Percentiles rank a stretch among this genome's conserved stretches.
phyloP scores from a whole-genome alignment of 2,329 filamentous ascomycete genomes.

The Macrophomina pseudophaseolina region DNA sequence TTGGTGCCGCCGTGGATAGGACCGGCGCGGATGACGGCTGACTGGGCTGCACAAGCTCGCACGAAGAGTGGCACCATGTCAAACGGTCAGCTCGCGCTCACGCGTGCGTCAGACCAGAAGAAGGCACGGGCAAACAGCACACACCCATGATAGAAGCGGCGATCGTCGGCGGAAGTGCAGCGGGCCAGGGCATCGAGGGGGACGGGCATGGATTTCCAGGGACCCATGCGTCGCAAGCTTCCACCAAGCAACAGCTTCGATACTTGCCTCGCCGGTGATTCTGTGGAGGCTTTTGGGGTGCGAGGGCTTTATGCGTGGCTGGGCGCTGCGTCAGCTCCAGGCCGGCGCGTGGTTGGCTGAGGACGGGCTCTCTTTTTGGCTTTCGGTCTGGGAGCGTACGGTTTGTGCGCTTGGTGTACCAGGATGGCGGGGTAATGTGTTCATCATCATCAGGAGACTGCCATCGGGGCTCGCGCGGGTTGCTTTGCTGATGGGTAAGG shows the following conservation, averaged over 20 bases:
- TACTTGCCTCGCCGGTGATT: neutral
- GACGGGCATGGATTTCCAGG: neutral
- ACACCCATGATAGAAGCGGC: neutral
- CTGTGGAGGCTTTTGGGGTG: too few relatives aligned
- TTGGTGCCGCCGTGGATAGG: neutral
- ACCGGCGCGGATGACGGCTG: neutral
- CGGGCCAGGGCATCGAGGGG: neutral
- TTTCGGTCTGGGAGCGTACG: neutral
- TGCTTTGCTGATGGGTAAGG: neutral
- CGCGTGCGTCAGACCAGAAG: neutral
- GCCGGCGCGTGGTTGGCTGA: neutral
- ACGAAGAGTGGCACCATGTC: neutral
- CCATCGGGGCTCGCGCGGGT: constrained; percentile 1
- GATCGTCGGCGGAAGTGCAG: constrained; percentile 6
- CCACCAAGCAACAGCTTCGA: neutral
- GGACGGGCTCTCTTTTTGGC: neutral
- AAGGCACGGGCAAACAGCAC: neutral
- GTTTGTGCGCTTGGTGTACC: neutral
- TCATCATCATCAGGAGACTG: constrained; percentile 26
- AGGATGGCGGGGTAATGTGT: constrained; percentile 26
- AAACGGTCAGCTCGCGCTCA: neutral
- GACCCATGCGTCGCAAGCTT: neutral
- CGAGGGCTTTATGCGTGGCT: neutral
- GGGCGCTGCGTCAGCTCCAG: neutral
- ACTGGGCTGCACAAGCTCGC: neutral